phyloP scores from a whole-genome alignment of 2,329 filamentous ascomycete genomes.

The Talaromyces sp. region DNA sequence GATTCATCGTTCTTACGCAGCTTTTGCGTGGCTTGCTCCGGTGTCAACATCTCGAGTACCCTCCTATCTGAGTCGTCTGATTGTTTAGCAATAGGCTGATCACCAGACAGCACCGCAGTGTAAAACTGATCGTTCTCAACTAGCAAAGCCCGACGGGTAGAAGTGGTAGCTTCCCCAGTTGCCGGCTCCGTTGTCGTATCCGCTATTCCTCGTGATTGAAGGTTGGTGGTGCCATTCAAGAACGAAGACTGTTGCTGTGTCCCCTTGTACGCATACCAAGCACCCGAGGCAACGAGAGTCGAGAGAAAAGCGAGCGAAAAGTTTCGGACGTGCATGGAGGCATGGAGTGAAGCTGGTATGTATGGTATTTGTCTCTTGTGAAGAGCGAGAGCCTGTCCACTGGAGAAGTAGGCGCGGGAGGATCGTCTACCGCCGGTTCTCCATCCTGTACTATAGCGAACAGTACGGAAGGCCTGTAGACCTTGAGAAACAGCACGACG shows the following conservation, averaged over 20 bases:
- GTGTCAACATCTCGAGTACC: slow-evolving; percentile 92
- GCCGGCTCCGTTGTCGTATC: slow-evolving; percentile 20
- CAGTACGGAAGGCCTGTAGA: slow-evolving; percentile 46
- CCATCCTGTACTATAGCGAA: slow-evolving; percentile 45
- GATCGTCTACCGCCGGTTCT: slow-evolving; percentile 39
- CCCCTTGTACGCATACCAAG: slow-evolving; percentile 49
- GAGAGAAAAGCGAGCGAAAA: slow-evolving; percentile 48
- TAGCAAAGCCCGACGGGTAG: slow-evolving; percentile 65
- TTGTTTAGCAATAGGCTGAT: slow-evolving; percentile 82
- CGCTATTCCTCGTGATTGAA: slow-evolving; percentile 26
- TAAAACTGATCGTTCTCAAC: slow-evolving; percentile 89
- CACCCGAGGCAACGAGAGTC: slow-evolving; percentile 46
- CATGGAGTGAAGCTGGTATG: slow-evolving; percentile 36
- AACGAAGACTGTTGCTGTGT: slow-evolving; percentile 27
- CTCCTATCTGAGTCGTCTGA: slow-evolving; percentile 79
- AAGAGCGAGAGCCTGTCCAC: slow-evolving; percentile 36
- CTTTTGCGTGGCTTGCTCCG: slow-evolving; percentile 88
- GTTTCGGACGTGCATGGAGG: slow-evolving; percentile 49
- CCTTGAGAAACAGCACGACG: slow-evolving; percentile 40
- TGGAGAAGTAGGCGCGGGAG: slow-evolving; percentile 34
- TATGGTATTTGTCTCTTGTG: slow-evolving; percentile 36
- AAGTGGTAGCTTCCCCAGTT: slow-evolving; percentile 49
- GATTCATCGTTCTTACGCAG: slow-evolving; percentile 87
- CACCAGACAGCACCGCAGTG: slow-evolving; percentile 78
- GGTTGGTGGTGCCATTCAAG: slow-evolving; percentile 23